Percentiles rank a stretch among this genome's conserved stretches.
Evolutionary conservation across 768 basidiomycete species (phyloP).

Genomic region (Pleurotus eryngii): DNA sequence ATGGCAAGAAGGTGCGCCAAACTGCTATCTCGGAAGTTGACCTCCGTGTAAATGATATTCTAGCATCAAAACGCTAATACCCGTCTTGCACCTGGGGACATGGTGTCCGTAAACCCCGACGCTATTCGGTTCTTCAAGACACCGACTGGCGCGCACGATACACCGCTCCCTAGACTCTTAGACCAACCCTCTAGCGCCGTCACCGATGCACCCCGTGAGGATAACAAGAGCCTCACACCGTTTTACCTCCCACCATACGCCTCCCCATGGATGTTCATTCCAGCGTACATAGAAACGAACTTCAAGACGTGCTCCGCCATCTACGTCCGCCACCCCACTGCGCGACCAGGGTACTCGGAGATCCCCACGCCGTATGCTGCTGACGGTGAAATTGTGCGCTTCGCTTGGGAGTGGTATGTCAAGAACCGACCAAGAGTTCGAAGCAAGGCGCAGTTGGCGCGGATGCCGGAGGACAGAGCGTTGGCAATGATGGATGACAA

Average conservation of each 20-base stretch:
- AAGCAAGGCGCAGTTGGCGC: conserved; percentile 56
- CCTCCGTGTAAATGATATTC: conserved; percentile 5
- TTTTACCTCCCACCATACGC: conserved; percentile 88
- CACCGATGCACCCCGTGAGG: neutral
- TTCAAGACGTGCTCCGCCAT: conserved; percentile 88
- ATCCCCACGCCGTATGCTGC: conserved; percentile 96
- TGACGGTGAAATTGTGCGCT: conserved; percentile 87
- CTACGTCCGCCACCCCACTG: conserved; percentile 95
- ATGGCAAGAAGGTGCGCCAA: conserved; percentile 77
- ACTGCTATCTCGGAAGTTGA: neutral
- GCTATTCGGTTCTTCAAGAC: conserved; percentile 71
- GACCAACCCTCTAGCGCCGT: neutral
- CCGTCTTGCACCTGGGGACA: conserved; percentile 88
- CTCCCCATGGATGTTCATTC: conserved; percentile 90
- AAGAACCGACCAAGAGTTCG: conserved; percentile 65
- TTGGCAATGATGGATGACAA: conserved; percentile 29
- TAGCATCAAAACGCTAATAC: conserved; percentile 86
- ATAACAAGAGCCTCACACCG: conserved; percentile 43
- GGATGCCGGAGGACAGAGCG: conserved; percentile 66
- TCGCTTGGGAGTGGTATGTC: conserved; percentile 96
- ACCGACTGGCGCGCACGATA: conserved; percentile 30
- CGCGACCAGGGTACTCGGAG: conserved; percentile 93
- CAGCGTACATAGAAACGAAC: conserved; percentile 83
- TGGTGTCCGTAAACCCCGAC: conserved; percentile 83
- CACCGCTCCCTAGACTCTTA: conserved; percentile 8